Evolutionary conservation across 2,329 filamentous ascomycete species (phyloP).

Genomic region (Westerdykella aurantiaca): DNA sequence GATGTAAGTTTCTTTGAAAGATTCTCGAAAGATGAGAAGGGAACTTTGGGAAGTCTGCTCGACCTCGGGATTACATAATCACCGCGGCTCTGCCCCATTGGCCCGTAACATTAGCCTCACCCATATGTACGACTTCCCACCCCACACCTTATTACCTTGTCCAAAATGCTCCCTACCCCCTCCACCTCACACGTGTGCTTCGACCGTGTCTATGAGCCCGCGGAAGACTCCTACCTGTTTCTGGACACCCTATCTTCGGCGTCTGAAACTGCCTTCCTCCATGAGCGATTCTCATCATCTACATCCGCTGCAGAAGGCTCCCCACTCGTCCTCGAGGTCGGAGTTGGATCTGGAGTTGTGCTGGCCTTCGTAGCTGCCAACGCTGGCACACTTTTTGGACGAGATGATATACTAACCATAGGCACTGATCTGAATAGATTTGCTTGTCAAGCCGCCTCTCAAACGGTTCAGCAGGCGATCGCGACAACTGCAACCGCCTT

Average conservation of each 20-base stretch:
- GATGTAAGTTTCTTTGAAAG: background rate
- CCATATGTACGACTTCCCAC: slow-evolving; percentile 9
- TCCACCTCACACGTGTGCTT: slow-evolving; percentile 88
- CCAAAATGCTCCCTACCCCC: slow-evolving; percentile 80
- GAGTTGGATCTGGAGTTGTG: slow-evolving; percentile 90
- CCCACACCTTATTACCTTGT: slow-evolving; percentile 11
- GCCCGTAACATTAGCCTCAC: background rate
- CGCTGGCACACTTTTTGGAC: slow-evolving; percentile 64
- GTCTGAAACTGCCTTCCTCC: slow-evolving; percentile 64
- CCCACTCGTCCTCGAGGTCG: slow-evolving; percentile 72
- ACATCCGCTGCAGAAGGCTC: background rate
- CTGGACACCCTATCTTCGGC: slow-evolving; percentile 80
- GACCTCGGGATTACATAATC: background rate
- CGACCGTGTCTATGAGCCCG: slow-evolving; percentile 85
- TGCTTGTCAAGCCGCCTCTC: slow-evolving; percentile 68
- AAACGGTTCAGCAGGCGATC: slow-evolving; percentile 58
- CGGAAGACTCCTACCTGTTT: slow-evolving; percentile 91
- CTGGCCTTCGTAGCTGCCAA: slow-evolving; percentile 80
- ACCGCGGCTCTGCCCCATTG: background rate
- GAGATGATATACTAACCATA: slow-evolving; percentile 61
- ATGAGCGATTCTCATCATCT: slow-evolving; percentile 49
- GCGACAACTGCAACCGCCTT: slow-evolving; percentile 41
- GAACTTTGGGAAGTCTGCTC: background rate
- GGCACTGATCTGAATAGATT: slow-evolving; percentile 81
- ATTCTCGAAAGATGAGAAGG: background rate